Conservation (phyloP, 23 red algal genomes). For the Rhodosorus marinus region DNA sequence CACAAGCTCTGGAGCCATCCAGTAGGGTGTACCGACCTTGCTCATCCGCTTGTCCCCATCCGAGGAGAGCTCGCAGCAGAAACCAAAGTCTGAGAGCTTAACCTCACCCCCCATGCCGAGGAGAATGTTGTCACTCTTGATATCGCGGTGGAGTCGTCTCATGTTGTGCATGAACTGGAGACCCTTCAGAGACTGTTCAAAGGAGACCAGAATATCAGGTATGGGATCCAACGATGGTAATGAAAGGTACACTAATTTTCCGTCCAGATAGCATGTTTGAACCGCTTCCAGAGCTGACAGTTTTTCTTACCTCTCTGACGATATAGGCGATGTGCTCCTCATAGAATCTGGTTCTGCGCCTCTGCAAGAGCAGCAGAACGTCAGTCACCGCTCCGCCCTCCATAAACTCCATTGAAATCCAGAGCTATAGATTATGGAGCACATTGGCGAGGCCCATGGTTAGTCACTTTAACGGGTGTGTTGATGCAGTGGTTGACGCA, state of each 20-base stretch:
- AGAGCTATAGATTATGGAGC: no score
- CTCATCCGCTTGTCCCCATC: conserved; percentile 63
- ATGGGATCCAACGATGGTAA: background rate
- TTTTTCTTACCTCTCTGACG: no score
- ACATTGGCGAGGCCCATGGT: no score
- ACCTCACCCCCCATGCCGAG: conserved; percentile 15
- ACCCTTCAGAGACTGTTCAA: conserved; percentile 66
- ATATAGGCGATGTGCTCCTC: conserved; percentile 81
- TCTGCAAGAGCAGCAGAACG: conserved; percentile 50
- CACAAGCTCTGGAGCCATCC: conserved; percentile 99
- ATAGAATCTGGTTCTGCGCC: conserved; percentile 12
- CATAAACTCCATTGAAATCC: conserved; percentile 97
- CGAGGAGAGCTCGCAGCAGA: conserved; percentile 63
- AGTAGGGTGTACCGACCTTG: conserved; percentile 86
- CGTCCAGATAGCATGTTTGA: no score
- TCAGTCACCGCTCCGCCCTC: conserved; percentile 70
- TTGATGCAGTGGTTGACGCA: no score
- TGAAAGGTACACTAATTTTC: no score
- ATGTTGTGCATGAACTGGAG: conserved; percentile 78
- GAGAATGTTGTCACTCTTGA: conserved; percentile 87
- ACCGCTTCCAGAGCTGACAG: no score
- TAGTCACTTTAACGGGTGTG: no score
- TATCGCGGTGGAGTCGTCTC: conserved; percentile 73
- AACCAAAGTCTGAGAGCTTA: conserved; percentile 94
- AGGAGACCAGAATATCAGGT: background rate